Conservation (phyloP, 2,329 filamentous ascomycete species). For the Leptographium wingfieldii region DNA sequence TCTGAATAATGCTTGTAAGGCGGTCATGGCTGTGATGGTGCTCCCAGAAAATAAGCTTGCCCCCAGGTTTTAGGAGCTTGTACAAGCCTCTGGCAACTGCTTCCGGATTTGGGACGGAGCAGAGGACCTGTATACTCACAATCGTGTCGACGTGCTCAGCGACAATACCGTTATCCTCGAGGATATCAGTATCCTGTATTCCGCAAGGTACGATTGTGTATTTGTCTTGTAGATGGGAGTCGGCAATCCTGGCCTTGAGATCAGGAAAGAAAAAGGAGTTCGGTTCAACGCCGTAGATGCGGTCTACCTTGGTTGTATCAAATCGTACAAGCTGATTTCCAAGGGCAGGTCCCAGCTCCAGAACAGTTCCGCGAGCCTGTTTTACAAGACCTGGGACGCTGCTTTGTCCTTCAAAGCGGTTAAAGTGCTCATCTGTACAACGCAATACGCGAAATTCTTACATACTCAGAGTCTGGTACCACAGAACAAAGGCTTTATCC, state of each 20-base stretch:
- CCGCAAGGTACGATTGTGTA: slow-evolving; percentile 25
- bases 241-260: slow-evolving; percentile 18
- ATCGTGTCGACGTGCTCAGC: slow-evolving; percentile 26
- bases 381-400: background rate
- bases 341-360: slow-evolving; percentile 31
- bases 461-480: background rate
- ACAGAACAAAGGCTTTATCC: background rate
- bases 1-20: background rate
- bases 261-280: slow-evolving; percentile 21
- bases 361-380: slow-evolving; percentile 19
- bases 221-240: slow-evolving; percentile 12
- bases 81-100: slow-evolving; percentile 21
- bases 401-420: background rate
- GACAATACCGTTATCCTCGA: slow-evolving; percentile 23
- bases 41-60: slow-evolving; percentile 30
- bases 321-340: slow-evolving; percentile 30
- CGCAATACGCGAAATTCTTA: background rate
- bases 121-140: slow-evolving; percentile 30
- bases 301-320: slow-evolving; percentile 18
- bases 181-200: slow-evolving; percentile 25
- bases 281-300: slow-evolving; percentile 28
- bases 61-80: slow-evolving; percentile 30
- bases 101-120: slow-evolving; percentile 22
- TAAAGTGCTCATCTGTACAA: background rate
- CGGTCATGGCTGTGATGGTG: slow-evolving; percentile 2